Evolutionary conservation across 352 stramenopile genomes (phyloP).

Genomic region (Phytophthora sp.): DNA sequence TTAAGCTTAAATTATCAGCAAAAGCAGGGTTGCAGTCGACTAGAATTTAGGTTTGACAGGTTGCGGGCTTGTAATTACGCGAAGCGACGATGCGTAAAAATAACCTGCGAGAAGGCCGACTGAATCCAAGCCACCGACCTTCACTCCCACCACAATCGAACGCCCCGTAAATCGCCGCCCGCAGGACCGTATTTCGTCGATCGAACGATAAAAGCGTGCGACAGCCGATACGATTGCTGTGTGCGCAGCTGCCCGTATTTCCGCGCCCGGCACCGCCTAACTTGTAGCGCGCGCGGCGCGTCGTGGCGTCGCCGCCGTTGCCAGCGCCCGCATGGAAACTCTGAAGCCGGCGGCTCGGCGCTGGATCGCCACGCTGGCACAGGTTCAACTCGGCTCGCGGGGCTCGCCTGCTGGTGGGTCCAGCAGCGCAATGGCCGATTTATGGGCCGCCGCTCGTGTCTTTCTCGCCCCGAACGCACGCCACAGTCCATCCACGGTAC

Average conservation of each 20-base stretch:
- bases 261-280: not conserved
- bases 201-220: slow-evolving; percentile 12
- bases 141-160: slow-evolving; percentile 21
- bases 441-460: slow-evolving; percentile 1
- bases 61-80: slow-evolving; percentile 26
- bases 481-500: not conserved
- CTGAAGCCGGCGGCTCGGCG: not conserved
- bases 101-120: slow-evolving; percentile 18
- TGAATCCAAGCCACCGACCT: slow-evolving; percentile 22
- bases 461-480: slow-evolving; percentile 4
- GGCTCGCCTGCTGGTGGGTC: too few relatives aligned
- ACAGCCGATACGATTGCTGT: slow-evolving; percentile 17
- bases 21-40: not conserved
- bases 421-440: not conserved
- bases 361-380: not conserved
- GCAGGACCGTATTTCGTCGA: slow-evolving; percentile 10
- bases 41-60: not conserved
- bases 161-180: slow-evolving; percentile 4
- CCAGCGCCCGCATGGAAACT: slow-evolving; percentile 1
- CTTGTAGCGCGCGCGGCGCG: not conserved
- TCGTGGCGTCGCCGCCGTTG: slow-evolving; percentile 7
- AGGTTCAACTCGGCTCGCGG: not conserved
- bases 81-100: slow-evolving; percentile 33
- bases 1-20: not conserved
- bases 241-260: slow-evolving; percentile 1